Conservation (phyloP, 2,329 filamentous ascomycete species). For the Ophiocordyceps robertsii region DNA sequence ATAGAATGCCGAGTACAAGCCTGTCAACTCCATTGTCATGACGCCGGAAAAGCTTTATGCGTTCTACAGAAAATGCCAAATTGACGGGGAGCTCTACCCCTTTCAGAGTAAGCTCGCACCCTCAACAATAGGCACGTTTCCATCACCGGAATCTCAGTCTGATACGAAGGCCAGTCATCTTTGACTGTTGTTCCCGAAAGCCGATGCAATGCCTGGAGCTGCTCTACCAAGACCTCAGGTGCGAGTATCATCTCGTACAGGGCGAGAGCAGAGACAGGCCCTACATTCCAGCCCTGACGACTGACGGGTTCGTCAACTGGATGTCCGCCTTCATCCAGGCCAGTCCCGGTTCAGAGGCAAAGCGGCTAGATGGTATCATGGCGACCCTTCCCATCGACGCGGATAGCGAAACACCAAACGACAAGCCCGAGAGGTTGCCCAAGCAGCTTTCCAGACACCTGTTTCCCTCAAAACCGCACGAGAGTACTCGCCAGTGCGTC, state of each 20-base stretch:
- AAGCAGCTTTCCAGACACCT: constrained; percentile 64
- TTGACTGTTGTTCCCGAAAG: constrained; percentile 24
- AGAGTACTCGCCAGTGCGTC: constrained; percentile 43
- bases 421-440: constrained; percentile 60
- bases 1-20: constrained; percentile 19
- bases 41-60: constrained; percentile 61
- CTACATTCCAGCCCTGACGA: constrained; percentile 50
- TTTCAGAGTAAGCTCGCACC: constrained; percentile 45
- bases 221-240: constrained; percentile 40
- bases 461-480: constrained; percentile 48
- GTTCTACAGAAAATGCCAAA: constrained; percentile 56
- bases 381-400: constrained; percentile 53
- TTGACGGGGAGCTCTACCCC: constrained; percentile 53
- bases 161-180: constrained; percentile 28
- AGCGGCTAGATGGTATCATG: constrained; percentile 55
- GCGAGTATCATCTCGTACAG: constrained; percentile 54
- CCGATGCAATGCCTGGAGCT: constrained; percentile 19
- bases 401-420: constrained; percentile 41
- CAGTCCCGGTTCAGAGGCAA: constrained; percentile 62
- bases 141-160: constrained; percentile 3
- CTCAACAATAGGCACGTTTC: background rate
- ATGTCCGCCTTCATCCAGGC: constrained; percentile 60
- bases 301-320: constrained; percentile 57
- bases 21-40: constrained; percentile 42
- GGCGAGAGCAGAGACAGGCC: constrained; percentile 33